A percentile compares a stretch with the other conserved stretches of the same genome.
Evolutionary conservation across 2,329 filamentous ascomycete species (phyloP).

Genomic region (Chalaropsis ovoidea): DNA sequence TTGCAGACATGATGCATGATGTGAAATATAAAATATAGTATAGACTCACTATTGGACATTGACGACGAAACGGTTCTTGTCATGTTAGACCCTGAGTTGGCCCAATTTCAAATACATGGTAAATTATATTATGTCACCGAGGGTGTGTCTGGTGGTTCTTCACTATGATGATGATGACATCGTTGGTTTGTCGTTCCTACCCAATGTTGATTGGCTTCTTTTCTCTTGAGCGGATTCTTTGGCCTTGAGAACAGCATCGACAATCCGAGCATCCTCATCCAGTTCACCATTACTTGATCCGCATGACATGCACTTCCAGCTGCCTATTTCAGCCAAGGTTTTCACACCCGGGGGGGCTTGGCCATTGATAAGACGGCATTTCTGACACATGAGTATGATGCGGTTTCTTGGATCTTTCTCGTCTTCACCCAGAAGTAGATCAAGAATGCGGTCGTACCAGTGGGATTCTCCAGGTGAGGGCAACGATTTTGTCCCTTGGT

Average conservation of each 20-base stretch:
- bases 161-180: background rate
- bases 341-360: slow-evolving; percentile 84
- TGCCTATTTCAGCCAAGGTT: slow-evolving; percentile 65
- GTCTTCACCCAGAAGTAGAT: slow-evolving; percentile 87
- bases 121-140: background rate
- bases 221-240: slow-evolving; percentile 3
- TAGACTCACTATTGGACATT: no score
- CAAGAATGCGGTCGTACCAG: slow-evolving; percentile 93
- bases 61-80: no score
- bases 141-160: background rate
- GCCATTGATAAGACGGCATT: slow-evolving; percentile 83
- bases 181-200: background rate
- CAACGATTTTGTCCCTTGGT: background rate
- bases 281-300: slow-evolving; percentile 70
- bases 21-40: background rate
- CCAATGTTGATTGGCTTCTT: background rate
- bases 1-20: background rate
- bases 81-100: no score
- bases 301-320: slow-evolving; percentile 85
- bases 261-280: slow-evolving; percentile 62
- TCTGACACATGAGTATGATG: slow-evolving; percentile 70
- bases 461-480: slow-evolving; percentile 39
- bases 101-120: no score
- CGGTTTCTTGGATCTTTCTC: slow-evolving; percentile 88
- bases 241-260: slow-evolving; percentile 50